Evolutionary conservation across 371 early-diverging fungal species (phyloP).

Genomic region (Saksenaea oblongispora): DNA sequence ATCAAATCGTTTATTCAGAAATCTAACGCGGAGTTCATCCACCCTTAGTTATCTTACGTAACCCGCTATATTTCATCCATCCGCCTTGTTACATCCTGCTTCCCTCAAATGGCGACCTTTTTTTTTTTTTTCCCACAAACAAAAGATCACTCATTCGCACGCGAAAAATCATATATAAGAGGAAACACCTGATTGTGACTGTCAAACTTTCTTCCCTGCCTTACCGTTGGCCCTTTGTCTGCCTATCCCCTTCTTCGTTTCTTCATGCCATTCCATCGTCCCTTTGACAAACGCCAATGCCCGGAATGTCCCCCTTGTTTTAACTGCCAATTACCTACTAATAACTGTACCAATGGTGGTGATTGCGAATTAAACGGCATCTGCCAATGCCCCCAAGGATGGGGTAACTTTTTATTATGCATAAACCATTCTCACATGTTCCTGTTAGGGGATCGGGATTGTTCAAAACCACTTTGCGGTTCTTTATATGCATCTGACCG

Average conservation of each 20-base stretch:
- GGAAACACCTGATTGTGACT: conserved; percentile 3
- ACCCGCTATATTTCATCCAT: too few relatives aligned
- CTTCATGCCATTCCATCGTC: neutral
- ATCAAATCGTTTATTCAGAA: too few relatives aligned
- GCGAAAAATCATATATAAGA: neutral
- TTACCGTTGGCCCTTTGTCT: neutral
- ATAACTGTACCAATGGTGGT: conserved; percentile 47
- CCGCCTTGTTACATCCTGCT: too few relatives aligned
- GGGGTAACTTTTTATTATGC: conserved; percentile 39
- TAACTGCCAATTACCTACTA: conserved; percentile 44
- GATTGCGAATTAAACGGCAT: conserved; percentile 37
- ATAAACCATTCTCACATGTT: neutral
- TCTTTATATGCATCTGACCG: conserved; percentile 38
- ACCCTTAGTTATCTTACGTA: too few relatives aligned
- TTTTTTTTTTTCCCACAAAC: conserved; percentile 1
- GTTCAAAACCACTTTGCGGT: conserved; percentile 44
- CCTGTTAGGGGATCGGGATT: conserved; percentile 38
- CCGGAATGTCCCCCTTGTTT: conserved; percentile 51
- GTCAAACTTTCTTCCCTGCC: neutral
- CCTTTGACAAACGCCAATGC: conserved; percentile 9
- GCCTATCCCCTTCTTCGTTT: conserved; percentile 6
- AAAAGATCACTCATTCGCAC: conserved; percentile 2
- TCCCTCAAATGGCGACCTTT: too few relatives aligned
- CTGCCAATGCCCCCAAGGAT: conserved; percentile 42
- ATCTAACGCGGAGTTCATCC: too few relatives aligned